Base-by-base conservation (phyloP, 495 filamentous ascomycete species). In the Lentithecium fluviatile region DNA sequence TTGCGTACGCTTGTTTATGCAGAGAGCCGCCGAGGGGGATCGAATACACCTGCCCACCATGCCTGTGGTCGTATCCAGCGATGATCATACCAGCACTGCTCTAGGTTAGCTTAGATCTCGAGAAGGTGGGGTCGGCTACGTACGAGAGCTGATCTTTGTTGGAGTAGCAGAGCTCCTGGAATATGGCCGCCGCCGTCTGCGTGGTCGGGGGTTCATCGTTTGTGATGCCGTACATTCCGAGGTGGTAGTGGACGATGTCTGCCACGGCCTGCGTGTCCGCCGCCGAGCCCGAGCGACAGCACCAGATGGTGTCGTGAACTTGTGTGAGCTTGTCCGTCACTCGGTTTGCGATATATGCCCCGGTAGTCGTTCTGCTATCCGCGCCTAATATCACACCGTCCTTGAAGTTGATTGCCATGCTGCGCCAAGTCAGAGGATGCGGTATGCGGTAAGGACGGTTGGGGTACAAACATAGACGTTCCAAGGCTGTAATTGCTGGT, bases 271-370 rank as follows among this genome's bases (percentile, higher is more conserved):
- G 94, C 55, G 94, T 98, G 73, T 98, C 94, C 67, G 94, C 94
- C 20, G 94, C 94, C 11, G 94, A 97, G 26, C 94, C 94, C 52
- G 95, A 97, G 65, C 87, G 87, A 78, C 94, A 98, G 81, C 94
- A 98, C 94, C 94, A 98, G 74, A 98, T 97, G 48, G 93, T 97
- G 75, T 97, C 94, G 76, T 95, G 89, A 42, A 98, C 92, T 77
- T 92, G 90, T 64, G 95, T 98, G 71, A 98, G 85, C 81, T 98
- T 98, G 80, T 98, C 94, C 57, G 94, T 97, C 49, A 98, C 95
- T 78, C 94, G 87, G 75, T 98, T 98, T 69, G 94, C 95, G 72
- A 98, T 97, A 82, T 96, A 97, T 63, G 94, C 86, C 70, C 94
- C 94, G 55, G 94, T 97, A n/a, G 94, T 97, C 68, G 94, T 98